Evolutionary conservation across 306 rosid genomes (phyloP), one percentile per base, ranked within the genome.

Genomic region (Sechiopsis laciniata): DNA sequence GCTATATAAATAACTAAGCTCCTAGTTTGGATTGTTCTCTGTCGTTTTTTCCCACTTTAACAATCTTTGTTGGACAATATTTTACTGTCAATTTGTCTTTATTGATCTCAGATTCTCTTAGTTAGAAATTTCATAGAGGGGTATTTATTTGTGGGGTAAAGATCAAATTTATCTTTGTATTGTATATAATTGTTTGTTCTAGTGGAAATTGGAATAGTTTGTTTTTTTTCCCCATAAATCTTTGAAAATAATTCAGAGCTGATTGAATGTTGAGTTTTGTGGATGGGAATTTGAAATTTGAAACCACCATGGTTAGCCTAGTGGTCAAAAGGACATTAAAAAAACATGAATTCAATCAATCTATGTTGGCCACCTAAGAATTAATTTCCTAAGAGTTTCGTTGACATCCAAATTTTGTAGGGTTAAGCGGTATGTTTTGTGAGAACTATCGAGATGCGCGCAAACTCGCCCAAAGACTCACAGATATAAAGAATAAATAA

Each of bases 11-110:
- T 10, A 21, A 22, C 58, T 46, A 7, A 48, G 56, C 56, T 10
- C 17, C 20, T 68, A 13, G 40, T 68, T 68, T 48, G 57, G 73
- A 37, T 50, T 50, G 57, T 21, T 46, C 20, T 46, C 73, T 68
- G 20, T 68, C 57, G 73, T 66, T 45, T 51, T 70, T 70, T 70
- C 29, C 69, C 60, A 50, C 46, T 70, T 70, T 26, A 51, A 51
- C 22, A 70, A 8, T 67, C 55, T 69, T 35, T 46, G 40, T 50
- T 11, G 73, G 40, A 50, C 73, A 21, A 3, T 14, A 70, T 70
- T 6, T 70, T 68, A 12, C 72, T 5, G 60, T 24, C 60, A 51
- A 70, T 52, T 70, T 70, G 74, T 70, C 46, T 51, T 50, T 51
- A 51, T 70, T 24, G 26, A 70, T 70, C 35, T 70, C 58, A 26